Conservation (phyloP, 805 yeast species). For the Teunomyces aglyptinius region DNA sequence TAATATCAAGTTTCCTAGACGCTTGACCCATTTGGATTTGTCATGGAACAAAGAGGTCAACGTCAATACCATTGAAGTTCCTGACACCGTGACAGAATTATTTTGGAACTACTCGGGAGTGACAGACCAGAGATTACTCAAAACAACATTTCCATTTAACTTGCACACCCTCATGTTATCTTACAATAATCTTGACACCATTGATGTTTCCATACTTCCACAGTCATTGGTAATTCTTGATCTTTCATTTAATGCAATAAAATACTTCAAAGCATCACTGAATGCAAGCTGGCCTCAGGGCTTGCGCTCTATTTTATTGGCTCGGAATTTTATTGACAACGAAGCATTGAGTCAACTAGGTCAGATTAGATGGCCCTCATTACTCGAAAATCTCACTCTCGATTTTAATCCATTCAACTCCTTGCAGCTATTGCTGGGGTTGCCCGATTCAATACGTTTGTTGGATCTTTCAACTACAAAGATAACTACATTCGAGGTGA, state of each 20-base stretch:
- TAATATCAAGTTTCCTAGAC: slow-evolving; percentile 22
- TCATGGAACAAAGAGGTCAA: slow-evolving; percentile 33
- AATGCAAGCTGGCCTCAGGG: slow-evolving; percentile 23
- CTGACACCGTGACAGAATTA: slow-evolving; percentile 21
- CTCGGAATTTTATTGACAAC: slow-evolving; percentile 21
- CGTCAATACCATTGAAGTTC: slow-evolving; percentile 22
- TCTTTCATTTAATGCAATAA: slow-evolving; percentile 22
- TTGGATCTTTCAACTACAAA: slow-evolving; percentile 26
- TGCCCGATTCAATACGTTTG: slow-evolving; percentile 21
- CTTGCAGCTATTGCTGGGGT: slow-evolving; percentile 13
- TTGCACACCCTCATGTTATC: slow-evolving; percentile 34
- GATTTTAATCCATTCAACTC: slow-evolving; percentile 22
- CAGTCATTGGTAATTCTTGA: slow-evolving; percentile 29
- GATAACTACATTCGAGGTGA: slow-evolving; percentile 14
- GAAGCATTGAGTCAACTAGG: slow-evolving; percentile 15
- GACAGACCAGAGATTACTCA: slow-evolving; percentile 9
- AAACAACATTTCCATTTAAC: slow-evolving; percentile 16
- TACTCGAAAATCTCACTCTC: slow-evolving; percentile 19
- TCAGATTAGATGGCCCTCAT: slow-evolving; percentile 22
- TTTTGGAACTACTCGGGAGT: slow-evolving; percentile 33
- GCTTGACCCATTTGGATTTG: slow-evolving; percentile 28
- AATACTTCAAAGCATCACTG: slow-evolving; percentile 4
- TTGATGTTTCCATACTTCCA: slow-evolving; percentile 27
- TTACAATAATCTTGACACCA: slow-evolving; percentile 20
- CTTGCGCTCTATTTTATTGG: slow-evolving; percentile 22